Conservation (phyloP, 352 stramenopile species). For the Phytophthora sp. region DNA sequence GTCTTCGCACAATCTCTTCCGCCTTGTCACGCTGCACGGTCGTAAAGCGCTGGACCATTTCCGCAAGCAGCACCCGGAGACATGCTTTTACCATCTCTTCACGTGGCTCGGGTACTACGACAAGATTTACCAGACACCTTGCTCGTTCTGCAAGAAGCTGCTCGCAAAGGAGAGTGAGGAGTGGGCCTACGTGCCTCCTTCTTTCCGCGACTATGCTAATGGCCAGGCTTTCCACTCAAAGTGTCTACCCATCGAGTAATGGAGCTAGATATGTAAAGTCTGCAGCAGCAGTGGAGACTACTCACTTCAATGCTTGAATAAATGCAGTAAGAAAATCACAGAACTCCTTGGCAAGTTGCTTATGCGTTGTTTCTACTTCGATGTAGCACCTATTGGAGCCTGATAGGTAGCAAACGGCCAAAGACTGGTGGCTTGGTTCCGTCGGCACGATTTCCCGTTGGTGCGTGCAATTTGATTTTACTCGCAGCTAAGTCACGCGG, state of each 20-base stretch:
- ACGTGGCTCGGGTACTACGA: constrained; percentile 88
- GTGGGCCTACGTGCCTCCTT: constrained; percentile 80
- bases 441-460: constrained; percentile 8
- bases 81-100: constrained; percentile 89
- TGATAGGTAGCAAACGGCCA: constrained; percentile 72
- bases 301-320: too few relatives aligned
- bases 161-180: constrained; percentile 83
- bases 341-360: background rate
- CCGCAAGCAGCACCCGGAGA: constrained; percentile 84
- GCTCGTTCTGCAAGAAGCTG: constrained; percentile 87
- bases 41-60: constrained; percentile 85
- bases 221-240: constrained; percentile 86
- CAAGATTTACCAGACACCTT: constrained; percentile 90
- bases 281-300: background rate
- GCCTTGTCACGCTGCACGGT: constrained; percentile 74
- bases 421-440: constrained; percentile 33
- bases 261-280: background rate
- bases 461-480: constrained; percentile 46
- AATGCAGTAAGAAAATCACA: too few relatives aligned
- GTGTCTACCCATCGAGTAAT: constrained; percentile 71
- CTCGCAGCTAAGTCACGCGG: constrained; percentile 54
- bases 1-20: constrained; percentile 82
- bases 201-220: constrained; percentile 86
- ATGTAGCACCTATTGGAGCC: constrained; percentile 37
- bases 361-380: constrained; percentile 11